Conservation (phyloP, 169 alveolate genomes). For the Eimeria acervulina region DNA sequence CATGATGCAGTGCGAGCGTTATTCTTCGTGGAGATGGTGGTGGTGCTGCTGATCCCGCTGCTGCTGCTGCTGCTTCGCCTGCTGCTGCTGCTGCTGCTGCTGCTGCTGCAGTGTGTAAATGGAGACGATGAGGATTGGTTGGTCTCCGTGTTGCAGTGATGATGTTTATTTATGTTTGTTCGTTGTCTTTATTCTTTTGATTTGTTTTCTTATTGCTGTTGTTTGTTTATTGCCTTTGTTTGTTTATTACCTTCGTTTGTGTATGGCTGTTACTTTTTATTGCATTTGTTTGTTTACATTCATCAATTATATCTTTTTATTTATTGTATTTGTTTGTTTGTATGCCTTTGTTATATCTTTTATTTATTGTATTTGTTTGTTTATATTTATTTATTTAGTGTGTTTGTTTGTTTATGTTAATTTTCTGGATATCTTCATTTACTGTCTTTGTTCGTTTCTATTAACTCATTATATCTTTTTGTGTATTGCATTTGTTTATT, state of each 20-base stretch:
- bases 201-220: no score
- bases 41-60: not conserved
- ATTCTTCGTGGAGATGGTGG: not conserved
- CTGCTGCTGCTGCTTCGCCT: conserved; percentile 9
- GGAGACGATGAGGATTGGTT: not conserved
- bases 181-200: no score
- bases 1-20: not conserved
- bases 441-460: no score
- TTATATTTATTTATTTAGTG: not conserved
- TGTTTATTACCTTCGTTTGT: no score
- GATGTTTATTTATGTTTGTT: no score
- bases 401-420: not conserved
- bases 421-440: no score
- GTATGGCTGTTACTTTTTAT: no score
- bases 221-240: no score
- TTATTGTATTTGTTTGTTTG: not conserved
- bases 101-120: not conserved
- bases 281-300: not conserved
- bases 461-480: no score
- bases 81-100: conserved; percentile 33
- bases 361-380: not conserved
- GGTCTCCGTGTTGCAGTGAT: not conserved
- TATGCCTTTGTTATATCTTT: not conserved
- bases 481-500: not conserved
- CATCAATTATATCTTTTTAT: not conserved